Percentiles rank a stretch among this genome's conserved stretches.
These are phyloP conservation scores for Euryodendron excelsum DNA, from an alignment of 148 eudicot genomes.

Conservation along the genomic window DNA sequence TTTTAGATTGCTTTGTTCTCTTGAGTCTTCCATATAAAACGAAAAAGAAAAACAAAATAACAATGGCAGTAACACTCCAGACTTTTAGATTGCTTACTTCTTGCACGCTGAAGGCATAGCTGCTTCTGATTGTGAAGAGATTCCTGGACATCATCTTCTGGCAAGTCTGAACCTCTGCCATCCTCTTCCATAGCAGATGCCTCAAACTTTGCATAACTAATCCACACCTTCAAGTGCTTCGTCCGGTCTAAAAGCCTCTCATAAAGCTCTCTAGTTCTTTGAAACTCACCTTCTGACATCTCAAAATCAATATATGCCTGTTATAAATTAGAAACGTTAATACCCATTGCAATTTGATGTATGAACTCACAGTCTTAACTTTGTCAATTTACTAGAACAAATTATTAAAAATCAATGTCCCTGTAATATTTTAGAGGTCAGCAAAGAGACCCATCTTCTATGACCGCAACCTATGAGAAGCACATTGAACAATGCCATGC, in stretches of 20 bases:
- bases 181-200: conserved; percentile 59
- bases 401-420: neutral
- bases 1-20: conserved; percentile 54
- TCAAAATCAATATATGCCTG: conserved; percentile 97
- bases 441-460: neutral
- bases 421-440: neutral
- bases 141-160: conserved; percentile 40
- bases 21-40: too few species aligned
- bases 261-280: conserved; percentile 82
- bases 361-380: neutral
- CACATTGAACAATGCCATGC: neutral
- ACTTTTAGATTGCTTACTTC: conserved; percentile 49
- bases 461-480: neutral
- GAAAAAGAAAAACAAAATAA: neutral
- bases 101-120: conserved; percentile 55
- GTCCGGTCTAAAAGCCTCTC: conserved; percentile 92
- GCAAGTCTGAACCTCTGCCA: conserved; percentile 33
- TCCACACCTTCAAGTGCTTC: conserved; percentile 93
- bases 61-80: neutral
- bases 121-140: conserved; percentile 35
- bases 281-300: conserved; percentile 70
- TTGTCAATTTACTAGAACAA: too few species aligned
- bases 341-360: neutral
- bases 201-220: conserved; percentile 91
- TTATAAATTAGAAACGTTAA: conserved; percentile 12